Evolutionary conservation across 495 filamentous ascomycete species (phyloP).

Genomic region (Polyplosphaeria fusca): DNA sequence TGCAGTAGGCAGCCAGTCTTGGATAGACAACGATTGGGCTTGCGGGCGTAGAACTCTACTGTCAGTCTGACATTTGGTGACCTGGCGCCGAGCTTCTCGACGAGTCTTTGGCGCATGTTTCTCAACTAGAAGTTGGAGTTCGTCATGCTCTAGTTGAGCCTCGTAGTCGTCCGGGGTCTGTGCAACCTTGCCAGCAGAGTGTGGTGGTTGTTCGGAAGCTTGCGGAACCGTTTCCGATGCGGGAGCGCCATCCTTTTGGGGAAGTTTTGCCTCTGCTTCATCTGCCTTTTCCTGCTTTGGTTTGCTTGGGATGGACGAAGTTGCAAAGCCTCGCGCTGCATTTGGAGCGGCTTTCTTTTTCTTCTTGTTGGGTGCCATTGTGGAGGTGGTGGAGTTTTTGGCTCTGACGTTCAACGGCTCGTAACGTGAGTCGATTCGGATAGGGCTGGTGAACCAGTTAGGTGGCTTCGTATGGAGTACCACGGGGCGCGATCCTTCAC

Average conservation of each 20-base stretch:
- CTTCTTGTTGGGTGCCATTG: conserved; percentile 46
- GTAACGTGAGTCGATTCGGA: no score
- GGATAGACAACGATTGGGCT: conserved; percentile 62
- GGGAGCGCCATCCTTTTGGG: conserved; percentile 4
- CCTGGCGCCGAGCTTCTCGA: conserved; percentile 57
- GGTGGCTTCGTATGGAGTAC: conserved; percentile 25
- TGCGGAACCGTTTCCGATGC: background rate
- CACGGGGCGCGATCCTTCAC: conserved; percentile 22
- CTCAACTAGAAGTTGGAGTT: conserved; percentile 78
- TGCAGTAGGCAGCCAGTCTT: conserved; percentile 75
- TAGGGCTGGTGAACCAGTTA: background rate
- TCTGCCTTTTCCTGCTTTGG: conserved; percentile 34
- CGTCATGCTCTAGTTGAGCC: conserved; percentile 72
- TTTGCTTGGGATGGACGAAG: conserved; percentile 83
- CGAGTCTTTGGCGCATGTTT: conserved; percentile 64
- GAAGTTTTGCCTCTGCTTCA: conserved; percentile 18
- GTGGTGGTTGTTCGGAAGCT: background rate
- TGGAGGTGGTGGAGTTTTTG: background rate
- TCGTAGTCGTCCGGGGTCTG: conserved; percentile 79
- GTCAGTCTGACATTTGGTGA: conserved; percentile 71
- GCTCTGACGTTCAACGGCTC: background rate
- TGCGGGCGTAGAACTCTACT: conserved; percentile 71
- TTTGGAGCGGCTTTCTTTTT: conserved; percentile 84
- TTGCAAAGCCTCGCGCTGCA: conserved; percentile 87
- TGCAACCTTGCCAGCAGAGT: conserved; percentile 17